Evolutionary conservation across 208 protist genomes (phyloP), one percentile per base, ranked within the genome.

Genomic region (Crithidia fasciculata): DNA sequence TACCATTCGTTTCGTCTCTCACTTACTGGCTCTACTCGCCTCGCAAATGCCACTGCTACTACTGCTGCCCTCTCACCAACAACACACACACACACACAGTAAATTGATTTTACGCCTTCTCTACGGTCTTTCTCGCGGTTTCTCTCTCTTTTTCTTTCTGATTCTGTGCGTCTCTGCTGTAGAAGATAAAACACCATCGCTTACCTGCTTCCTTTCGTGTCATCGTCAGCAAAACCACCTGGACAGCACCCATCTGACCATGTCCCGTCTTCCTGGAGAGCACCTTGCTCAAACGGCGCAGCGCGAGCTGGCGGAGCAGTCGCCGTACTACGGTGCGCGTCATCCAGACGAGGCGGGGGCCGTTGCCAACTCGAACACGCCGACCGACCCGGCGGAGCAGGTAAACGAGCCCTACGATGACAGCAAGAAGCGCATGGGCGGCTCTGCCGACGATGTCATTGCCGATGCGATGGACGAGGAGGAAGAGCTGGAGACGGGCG

Each of bases 261-360:
- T 77, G 72, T 77, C 72, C 8, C 72, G 49, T 9, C 47, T 77
- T 40, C 64, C 63, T 3, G 64, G 52, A 59, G 63, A 70, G 41
- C 18, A 66, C 40, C 45, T 59, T 4, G 40, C 47, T 9, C 10
- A 52, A 5, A 64, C 55, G 4, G 47, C 57, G 39, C 72, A 58
- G 40, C 55, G 64, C 28, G 56, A 66, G 55, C 45, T 43, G 15
- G 41, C 47, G 15, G 63, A 71, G 15, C 40, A 39, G 0, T 7
- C 1, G 2, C 5, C 15, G 50, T 8, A 56, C 47, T 28, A 36
- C 50, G 50, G 52, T 19, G 50, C 15, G 5, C 39, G 47, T 0
- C 6, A 8, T 5, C n/a, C 5, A 2, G 49, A 56, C 5, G 37
- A 44, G n/a, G 37, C 28, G 37, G 15, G 3, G 50, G 5, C 43